These are phyloP conservation scores for Camellia sinensis DNA, from an alignment of 148 eudicot genomes.

Conservation along the genomic window DNA sequence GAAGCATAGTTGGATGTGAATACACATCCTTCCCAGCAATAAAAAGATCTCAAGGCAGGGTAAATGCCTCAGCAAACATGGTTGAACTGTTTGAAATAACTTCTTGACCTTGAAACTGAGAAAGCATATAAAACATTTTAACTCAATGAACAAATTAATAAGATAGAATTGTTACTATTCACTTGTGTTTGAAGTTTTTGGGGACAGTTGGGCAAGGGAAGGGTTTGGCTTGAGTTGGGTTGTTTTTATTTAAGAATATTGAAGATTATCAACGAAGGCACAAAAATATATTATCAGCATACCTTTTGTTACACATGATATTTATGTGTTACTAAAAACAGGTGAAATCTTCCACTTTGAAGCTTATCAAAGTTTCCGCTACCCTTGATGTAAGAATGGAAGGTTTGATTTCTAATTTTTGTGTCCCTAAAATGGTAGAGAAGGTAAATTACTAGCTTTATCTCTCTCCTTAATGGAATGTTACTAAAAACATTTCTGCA, in stretches of 20 bases:
- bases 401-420: conserved; percentile 24
- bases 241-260: not conserved
- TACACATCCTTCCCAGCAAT: conserved; percentile 30
- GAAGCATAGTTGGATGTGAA: conserved; percentile 12
- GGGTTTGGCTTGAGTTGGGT: conserved; percentile 35
- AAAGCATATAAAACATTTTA: too few relatives aligned
- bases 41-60: conserved; percentile 15
- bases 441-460: too few relatives aligned
- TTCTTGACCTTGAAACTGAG: too few relatives aligned
- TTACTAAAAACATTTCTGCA: conserved; percentile 23
- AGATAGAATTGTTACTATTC: too few relatives aligned
- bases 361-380: conserved; percentile 30
- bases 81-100: too few relatives aligned
- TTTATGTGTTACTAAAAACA: conserved; percentile 61
- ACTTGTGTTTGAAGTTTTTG: too few relatives aligned
- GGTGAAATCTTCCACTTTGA: conserved; percentile 66
- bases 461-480: too few relatives aligned
- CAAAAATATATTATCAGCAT: conserved; percentile 17
- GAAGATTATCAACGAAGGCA: not conserved
- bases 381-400: conserved; percentile 20
- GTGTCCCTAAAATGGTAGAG: conserved; percentile 24
- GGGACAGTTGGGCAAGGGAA: too few relatives aligned
- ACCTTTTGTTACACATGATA: conserved; percentile 73
- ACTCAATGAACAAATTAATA: too few relatives aligned
- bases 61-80: too few relatives aligned